Evolutionary conservation across 192 early-diverging fungal genomes (phyloP).

Genomic region (Coemansia sp.): DNA sequence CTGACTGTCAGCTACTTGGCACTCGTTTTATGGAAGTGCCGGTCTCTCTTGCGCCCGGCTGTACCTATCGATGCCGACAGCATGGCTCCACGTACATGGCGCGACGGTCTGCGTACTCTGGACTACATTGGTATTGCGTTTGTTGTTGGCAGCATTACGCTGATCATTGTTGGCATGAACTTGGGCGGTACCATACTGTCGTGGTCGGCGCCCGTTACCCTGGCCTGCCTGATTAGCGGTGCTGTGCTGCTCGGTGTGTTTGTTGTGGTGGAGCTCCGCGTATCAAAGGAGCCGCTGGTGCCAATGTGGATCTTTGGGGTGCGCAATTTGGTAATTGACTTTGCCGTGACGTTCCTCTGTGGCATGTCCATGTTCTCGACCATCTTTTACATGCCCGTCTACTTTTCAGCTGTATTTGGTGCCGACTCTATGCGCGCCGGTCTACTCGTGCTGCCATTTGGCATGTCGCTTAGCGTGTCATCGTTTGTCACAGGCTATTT

Average conservation of each 20-base stretch:
- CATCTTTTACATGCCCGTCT: conserved; percentile 65
- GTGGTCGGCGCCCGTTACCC: conserved; percentile 58
- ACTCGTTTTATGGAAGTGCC: conserved; percentile 48
- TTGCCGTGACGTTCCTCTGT: conserved; percentile 36
- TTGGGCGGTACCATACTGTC: conserved; percentile 66
- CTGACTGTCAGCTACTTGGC: conserved; percentile 55
- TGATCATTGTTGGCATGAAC: conserved; percentile 70
- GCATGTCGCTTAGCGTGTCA: conserved; percentile 66
- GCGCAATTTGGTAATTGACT: conserved; percentile 45
- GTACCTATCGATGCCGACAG: not conserved
- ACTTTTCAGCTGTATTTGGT: conserved; percentile 71
- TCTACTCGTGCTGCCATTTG: conserved; percentile 75
- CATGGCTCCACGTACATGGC: conserved; percentile 10
- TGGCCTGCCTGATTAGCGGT: conserved; percentile 46
- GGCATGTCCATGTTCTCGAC: conserved; percentile 54
- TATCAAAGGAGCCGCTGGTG: conserved; percentile 58
- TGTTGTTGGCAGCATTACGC: conserved; percentile 58
- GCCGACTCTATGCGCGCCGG: conserved; percentile 71
- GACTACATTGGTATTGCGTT: conserved; percentile 64
- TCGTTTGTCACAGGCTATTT: conserved; percentile 67
- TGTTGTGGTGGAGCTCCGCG: conserved; percentile 61
- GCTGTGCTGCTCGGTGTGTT: conserved; percentile 52
- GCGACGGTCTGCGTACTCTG: conserved; percentile 37
- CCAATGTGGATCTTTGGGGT: conserved; percentile 63
- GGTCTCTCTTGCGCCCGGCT: conserved; percentile 37